Percentiles rank a stretch among this genome's conserved stretches.
Conservation (phyloP, 139 green algal genomes). For the Desmodesmus armatus region DNA sequence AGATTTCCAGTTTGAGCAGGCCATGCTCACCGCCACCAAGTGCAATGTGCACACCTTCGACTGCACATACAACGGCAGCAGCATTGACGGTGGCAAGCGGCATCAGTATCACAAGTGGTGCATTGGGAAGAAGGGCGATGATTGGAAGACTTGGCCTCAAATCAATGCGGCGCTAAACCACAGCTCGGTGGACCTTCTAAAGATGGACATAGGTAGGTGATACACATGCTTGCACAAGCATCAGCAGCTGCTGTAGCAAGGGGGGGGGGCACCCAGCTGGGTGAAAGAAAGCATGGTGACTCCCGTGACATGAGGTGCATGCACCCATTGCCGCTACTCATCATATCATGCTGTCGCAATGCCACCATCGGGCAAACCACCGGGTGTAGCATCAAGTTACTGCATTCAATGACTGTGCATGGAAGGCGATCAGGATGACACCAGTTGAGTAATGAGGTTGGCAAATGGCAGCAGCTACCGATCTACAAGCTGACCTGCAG, state of each 20-base stretch:
- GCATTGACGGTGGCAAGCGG: neutral
- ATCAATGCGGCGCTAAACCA: neutral
- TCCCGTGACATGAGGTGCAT: too few relatives aligned
- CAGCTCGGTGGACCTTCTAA: neutral
- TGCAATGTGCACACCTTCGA: slow-evolving; percentile 5
- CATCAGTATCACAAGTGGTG: neutral
- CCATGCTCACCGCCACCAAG: neutral
- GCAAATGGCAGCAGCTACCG: too few relatives aligned
- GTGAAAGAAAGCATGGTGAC: neutral
- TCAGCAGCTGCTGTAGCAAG: neutral
- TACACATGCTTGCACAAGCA: neutral
- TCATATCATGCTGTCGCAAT: too few relatives aligned
- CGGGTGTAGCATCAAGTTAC: too few relatives aligned
- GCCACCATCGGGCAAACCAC: too few relatives aligned
- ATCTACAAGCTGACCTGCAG: too few relatives aligned
- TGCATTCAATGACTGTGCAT: too few relatives aligned
- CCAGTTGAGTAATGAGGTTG: too few relatives aligned
- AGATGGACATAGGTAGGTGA: slow-evolving; percentile 15
- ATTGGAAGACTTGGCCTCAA: neutral
- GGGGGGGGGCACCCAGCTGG: neutral
- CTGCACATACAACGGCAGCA: slow-evolving; percentile 4
- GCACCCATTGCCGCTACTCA: too few relatives aligned
- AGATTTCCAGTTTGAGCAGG: neutral
- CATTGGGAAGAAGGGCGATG: neutral
- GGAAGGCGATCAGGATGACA: too few relatives aligned